phyloP scores from a whole-genome alignment of 106 monocot genomes.

The Platanthera guangdongensis region DNA sequence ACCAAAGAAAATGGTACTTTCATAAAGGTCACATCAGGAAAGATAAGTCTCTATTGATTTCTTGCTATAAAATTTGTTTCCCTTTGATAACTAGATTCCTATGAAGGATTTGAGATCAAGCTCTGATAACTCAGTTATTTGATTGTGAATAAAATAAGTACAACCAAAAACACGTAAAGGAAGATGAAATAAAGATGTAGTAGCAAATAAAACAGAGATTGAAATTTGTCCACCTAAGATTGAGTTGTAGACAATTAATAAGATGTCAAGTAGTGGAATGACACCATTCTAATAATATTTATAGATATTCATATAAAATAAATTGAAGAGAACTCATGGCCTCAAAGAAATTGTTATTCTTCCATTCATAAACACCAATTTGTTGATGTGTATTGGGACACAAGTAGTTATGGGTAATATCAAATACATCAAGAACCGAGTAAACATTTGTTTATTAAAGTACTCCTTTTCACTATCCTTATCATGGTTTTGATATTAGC shows the following conservation, averaged over 20 bases:
- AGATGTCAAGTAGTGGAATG: neutral
- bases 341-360: neutral
- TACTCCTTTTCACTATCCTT: no score
- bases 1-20: neutral
- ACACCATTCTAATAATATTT: neutral
- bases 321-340: neutral
- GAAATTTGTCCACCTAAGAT: neutral
- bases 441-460: no score
- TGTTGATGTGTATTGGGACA: no score
- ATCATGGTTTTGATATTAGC: no score
- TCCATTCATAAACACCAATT: neutral
- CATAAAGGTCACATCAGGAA: neutral
- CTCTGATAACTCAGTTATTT: neutral
- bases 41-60: neutral
- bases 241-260: neutral
- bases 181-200: neutral
- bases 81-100: neutral
- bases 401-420: no score
- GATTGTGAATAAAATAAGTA: neutral
- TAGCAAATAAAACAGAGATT: neutral
- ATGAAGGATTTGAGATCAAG: neutral
- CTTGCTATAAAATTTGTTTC: neutral
- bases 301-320: slow-evolving; percentile 3
- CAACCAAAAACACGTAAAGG: neutral
- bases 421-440: no score